phyloP scores from a whole-genome alignment of 192 early-diverging fungal genomes.

The Borealophlyctis nickersoniae region DNA sequence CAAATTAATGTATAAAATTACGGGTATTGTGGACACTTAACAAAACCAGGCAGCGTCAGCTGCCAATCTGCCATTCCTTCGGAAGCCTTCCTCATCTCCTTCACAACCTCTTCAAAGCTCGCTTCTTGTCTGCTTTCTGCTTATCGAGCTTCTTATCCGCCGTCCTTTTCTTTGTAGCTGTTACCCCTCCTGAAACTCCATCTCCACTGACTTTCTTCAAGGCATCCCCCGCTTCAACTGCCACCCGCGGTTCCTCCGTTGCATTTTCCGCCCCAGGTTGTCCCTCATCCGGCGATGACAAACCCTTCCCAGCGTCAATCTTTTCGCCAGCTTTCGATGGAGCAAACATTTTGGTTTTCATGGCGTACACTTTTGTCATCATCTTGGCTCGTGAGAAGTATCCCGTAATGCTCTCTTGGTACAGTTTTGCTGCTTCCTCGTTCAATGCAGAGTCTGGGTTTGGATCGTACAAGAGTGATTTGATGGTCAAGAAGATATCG shows the following conservation, averaged over 20 bases:
- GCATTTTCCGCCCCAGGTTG: background rate
- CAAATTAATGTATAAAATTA: too few species aligned
- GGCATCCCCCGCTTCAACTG: background rate
- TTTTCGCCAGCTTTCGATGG: background rate
- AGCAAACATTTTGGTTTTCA: background rate
- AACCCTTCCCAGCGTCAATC: background rate
- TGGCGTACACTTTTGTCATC: slow-evolving; percentile 80
- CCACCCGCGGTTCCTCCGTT: background rate
- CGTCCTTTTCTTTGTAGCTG: slow-evolving; percentile 23
- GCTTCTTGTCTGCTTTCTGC: slow-evolving; percentile 32
- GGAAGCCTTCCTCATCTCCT: too few species aligned
- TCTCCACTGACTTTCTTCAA: slow-evolving; percentile 1
- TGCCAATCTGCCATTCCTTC: too few species aligned
- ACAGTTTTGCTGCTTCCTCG: slow-evolving; percentile 87
- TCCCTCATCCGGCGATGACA: background rate
- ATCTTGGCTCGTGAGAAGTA: slow-evolving; percentile 78
- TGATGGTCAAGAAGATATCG: slow-evolving; percentile 88
- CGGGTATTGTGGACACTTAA: too few species aligned
- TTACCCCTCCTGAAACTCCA: background rate
- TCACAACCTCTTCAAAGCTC: slow-evolving; percentile 31
- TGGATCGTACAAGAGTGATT: slow-evolving; percentile 90
- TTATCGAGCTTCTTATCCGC: slow-evolving; percentile 29
- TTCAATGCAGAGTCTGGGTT: slow-evolving; percentile 96
- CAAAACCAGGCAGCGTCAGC: too few species aligned
- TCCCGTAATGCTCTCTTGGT: slow-evolving; percentile 82